A percentile compares a stretch with the other conserved stretches of the same genome.
Conservation (phyloP, 2,329 filamentous ascomycete species). For the Curvularia sp. region DNA sequence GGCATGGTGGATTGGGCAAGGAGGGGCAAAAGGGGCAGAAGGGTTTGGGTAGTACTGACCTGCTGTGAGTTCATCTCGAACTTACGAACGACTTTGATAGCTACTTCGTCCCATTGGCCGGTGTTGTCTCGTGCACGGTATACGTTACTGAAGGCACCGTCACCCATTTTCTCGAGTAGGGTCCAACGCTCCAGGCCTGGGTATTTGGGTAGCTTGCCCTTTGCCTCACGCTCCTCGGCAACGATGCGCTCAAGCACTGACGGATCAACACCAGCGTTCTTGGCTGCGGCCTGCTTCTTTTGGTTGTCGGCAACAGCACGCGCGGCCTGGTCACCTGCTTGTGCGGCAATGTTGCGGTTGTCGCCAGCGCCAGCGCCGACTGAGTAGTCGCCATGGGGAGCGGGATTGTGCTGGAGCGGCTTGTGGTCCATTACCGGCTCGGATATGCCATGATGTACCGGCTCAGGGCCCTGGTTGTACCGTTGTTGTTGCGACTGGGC, state of each 20-base stretch:
- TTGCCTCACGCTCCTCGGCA: conserved; percentile 87
- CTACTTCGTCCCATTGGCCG: conserved; percentile 78
- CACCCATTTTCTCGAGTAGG: conserved; percentile 95
- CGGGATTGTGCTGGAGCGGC: conserved; percentile 59
- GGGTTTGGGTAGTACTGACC: conserved; percentile 69
- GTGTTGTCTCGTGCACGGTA: conserved; percentile 83
- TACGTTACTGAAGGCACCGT: conserved; percentile 98
- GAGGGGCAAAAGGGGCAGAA: conserved; percentile 31
- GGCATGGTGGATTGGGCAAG: conserved; percentile 39
- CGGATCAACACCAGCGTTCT: conserved; percentile 58
- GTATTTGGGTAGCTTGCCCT: conserved; percentile 84
- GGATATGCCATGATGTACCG: conserved; percentile 64
- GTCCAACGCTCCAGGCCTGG: conserved; percentile 86
- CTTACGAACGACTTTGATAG: conserved; percentile 98
- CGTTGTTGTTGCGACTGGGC: conserved; percentile 65
- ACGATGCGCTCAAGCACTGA: conserved; percentile 83
- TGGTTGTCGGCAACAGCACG: conserved; percentile 70
- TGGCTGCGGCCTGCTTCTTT: conserved; percentile 58
- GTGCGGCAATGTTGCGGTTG: conserved; percentile 70
- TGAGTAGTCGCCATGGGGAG: conserved; percentile 65
- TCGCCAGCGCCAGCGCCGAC: conserved; percentile 66
- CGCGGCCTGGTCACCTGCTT: conserved; percentile 70
- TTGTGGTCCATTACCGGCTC: conserved; percentile 66
- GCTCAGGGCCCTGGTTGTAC: conserved; percentile 56
- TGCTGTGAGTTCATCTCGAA: conserved; percentile 99